Conservation (phyloP, 768 basidiomycete species). For the Tricholoma hemisulphureum region DNA sequence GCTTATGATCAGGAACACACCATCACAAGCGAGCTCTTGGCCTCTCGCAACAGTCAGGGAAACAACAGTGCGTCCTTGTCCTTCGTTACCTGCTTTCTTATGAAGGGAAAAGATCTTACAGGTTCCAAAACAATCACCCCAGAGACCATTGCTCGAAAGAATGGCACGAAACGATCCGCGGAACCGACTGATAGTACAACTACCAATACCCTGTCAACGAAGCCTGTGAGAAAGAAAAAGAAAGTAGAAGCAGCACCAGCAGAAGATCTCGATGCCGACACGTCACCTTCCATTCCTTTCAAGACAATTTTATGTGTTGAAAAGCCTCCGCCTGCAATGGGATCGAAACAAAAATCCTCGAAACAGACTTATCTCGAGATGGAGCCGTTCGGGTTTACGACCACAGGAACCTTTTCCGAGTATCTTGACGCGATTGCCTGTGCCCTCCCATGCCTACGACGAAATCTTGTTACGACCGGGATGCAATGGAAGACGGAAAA, state of each 20-base stretch:
- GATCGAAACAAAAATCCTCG: neutral
- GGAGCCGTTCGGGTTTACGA: neutral
- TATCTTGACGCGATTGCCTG: neutral
- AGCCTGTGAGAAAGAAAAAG: neutral
- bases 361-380: neutral
- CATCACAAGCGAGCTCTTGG: neutral
- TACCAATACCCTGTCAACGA: neutral
- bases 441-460: neutral
- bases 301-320: neutral
- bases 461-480: neutral
- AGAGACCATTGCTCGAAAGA: neutral
- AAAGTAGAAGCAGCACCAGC: neutral
- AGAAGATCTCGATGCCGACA: neutral
- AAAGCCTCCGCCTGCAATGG: neutral
- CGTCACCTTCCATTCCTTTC: neutral
- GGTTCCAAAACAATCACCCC: too few species aligned
- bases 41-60: neutral
- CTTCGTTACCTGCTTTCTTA: neutral
- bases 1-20: too few species aligned
- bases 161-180: neutral
- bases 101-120: neutral
- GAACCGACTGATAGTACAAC: neutral
- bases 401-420: neutral
- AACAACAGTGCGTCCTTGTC: neutral
- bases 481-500: too few species aligned